Evolutionary conservation across 78 protist species (phyloP).

Genomic region (Polysphondylium violaceum): DNA sequence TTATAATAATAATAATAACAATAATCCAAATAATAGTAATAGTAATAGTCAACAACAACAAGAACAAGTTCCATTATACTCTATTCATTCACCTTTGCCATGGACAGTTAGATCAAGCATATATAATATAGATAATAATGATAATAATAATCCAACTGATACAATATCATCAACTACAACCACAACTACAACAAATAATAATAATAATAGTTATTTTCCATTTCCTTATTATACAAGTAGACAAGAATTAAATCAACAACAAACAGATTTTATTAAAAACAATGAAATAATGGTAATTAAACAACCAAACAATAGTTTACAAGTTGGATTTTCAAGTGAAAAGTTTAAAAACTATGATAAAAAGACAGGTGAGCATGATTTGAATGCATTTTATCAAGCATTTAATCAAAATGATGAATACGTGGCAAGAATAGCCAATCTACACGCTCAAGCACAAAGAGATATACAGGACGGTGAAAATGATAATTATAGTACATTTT

Average conservation of each 20-base stretch:
- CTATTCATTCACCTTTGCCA: constrained; percentile 7
- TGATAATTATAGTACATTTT: not conserved
- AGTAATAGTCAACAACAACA: not conserved
- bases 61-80: constrained; percentile 17
- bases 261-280: constrained; percentile 20
- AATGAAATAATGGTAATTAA: constrained; percentile 6
- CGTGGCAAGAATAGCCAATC: not conserved
- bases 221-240: constrained; percentile 1
- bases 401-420: not conserved
- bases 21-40: not conserved
- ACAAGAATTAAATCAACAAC: constrained; percentile 4
- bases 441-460: not conserved
- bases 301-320: constrained; percentile 20
- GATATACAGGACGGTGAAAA: not conserved
- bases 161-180: not conserved
- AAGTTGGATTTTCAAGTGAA: not conserved
- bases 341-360: not conserved
- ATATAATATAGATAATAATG: constrained; percentile 25
- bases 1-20: not conserved
- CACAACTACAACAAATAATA: not conserved
- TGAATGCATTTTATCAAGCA: not conserved
- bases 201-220: not conserved
- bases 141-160: constrained; percentile 12
- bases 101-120: constrained; percentile 11
- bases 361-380: constrained; percentile 24